These are phyloP conservation scores for Talaromyces sp. DNA, from an alignment of 2,329 filamentous ascomycete species.

Conservation along the genomic window DNA sequence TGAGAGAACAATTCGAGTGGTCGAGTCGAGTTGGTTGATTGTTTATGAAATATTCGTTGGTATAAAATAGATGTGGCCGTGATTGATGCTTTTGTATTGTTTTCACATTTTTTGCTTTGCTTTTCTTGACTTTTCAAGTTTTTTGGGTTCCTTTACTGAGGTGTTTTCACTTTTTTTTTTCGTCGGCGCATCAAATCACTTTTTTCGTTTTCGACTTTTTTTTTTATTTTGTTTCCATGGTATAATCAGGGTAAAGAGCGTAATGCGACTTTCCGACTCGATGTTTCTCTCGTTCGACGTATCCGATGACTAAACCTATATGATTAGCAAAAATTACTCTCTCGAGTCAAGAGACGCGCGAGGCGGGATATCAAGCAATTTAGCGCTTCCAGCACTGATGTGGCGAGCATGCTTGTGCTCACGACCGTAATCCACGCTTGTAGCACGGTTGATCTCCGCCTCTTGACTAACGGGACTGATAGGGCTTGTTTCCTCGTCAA, in stretches of 20 bases:
- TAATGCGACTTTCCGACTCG: not conserved
- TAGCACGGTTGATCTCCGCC: slow-evolving; percentile 58
- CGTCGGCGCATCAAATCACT: not conserved
- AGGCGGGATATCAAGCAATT: slow-evolving; percentile 64
- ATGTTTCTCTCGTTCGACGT: not conserved
- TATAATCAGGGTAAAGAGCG: not conserved
- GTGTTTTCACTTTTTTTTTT: slow-evolving; percentile 1
- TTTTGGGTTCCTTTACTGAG: not conserved
- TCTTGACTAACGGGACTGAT: slow-evolving; percentile 13
- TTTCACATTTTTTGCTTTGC: not conserved
- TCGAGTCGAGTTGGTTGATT: not conserved
- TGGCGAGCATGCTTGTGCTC: slow-evolving; percentile 66
- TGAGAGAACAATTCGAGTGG: not conserved
- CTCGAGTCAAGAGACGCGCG: slow-evolving; percentile 51
- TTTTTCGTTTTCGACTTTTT: slow-evolving; percentile 12
- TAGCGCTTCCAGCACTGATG: slow-evolving; percentile 74
- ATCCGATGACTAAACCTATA: not conserved
- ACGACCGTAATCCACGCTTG: slow-evolving; percentile 65
- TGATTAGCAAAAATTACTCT: not conserved
- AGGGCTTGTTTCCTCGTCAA: slow-evolving; percentile 12
- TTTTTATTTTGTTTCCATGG: not conserved
- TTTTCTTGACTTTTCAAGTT: not conserved
- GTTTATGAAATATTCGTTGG: not conserved
- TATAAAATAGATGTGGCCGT: not conserved
- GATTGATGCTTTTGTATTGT: not conserved